These are phyloP conservation scores for Kitagawia praeruptora DNA, from an alignment of 129 eudicot species.

Conservation along the genomic window DNA sequence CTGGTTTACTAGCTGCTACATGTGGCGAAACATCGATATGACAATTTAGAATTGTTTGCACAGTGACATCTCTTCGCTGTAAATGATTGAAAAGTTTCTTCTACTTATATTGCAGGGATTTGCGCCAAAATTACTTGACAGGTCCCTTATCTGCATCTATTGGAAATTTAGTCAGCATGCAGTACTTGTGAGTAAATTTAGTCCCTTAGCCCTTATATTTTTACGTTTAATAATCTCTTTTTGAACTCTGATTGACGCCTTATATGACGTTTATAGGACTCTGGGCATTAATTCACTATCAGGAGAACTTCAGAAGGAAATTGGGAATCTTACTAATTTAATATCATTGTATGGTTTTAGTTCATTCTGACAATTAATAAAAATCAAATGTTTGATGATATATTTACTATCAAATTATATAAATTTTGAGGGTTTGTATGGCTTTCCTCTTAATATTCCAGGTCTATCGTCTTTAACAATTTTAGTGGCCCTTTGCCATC, in stretches of 20 bases:
- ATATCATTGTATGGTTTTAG: conserved; percentile 29
- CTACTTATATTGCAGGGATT: conserved; percentile 24
- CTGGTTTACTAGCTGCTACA: neutral
- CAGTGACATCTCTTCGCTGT: neutral
- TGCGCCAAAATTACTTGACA: conserved; percentile 57
- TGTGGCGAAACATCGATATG: neutral
- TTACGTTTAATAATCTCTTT: neutral
- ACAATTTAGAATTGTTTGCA: neutral
- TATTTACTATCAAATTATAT: neutral
- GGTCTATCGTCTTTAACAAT: conserved; percentile 43
- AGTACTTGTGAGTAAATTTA: conserved; percentile 43
- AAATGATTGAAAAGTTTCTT: too few relatives aligned
- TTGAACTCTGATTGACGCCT: neutral
- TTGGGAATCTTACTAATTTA: conserved; percentile 62
- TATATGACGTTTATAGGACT: conserved; percentile 25
- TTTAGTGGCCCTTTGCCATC: conserved; percentile 68
- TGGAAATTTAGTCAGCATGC: conserved; percentile 58
- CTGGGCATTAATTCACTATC: conserved; percentile 64
- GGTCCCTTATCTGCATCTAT: conserved; percentile 63
- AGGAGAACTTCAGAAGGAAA: conserved; percentile 43
- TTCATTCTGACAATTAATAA: neutral
- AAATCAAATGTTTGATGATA: neutral
- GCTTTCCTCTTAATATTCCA: conserved; percentile 16
- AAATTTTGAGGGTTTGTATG: neutral
- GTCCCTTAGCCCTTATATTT: neutral